These are phyloP conservation scores for Groenewaldozyma auringiensis DNA, from an alignment of 1,139 yeast species.

Conservation along the genomic window DNA sequence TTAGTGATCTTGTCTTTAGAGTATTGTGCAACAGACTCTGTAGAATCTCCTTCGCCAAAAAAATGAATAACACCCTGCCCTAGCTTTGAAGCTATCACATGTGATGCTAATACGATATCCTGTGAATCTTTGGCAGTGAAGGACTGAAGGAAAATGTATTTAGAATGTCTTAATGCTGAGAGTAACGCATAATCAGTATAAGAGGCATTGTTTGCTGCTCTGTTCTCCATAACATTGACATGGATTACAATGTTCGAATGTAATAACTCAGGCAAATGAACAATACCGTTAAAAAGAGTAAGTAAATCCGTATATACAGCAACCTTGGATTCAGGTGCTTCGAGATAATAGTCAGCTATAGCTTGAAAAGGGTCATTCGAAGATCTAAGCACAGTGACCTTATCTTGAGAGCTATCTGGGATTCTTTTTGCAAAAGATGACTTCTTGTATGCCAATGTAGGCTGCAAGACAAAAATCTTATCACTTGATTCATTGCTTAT, in stretches of 20 bases:
- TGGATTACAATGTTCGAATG: conserved; percentile 49
- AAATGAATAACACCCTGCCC: conserved; percentile 64
- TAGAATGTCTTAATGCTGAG: conserved; percentile 57
- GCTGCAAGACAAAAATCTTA: conserved; percentile 39
- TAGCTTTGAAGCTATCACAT: conserved; percentile 45
- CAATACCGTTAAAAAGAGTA: conserved; percentile 51
- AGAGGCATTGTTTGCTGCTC: conserved; percentile 34
- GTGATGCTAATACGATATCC: conserved; percentile 48
- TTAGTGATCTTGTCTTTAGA: conserved; percentile 6
- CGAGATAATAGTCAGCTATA: conserved; percentile 28
- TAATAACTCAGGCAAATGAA: conserved; percentile 47
- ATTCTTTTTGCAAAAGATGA: background rate
- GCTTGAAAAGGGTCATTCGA: conserved; percentile 49
- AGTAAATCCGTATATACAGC: conserved; percentile 43
- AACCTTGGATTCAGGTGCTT: conserved; percentile 10
- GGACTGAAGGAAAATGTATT: conserved; percentile 58
- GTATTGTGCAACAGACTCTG: conserved; percentile 5
- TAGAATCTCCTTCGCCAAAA: conserved; percentile 21
- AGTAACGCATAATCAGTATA: conserved; percentile 49
- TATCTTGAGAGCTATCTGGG: conserved; percentile 7
- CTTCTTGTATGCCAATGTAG: conserved; percentile 41
- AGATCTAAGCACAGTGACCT: conserved; percentile 36
- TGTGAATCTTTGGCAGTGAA: conserved; percentile 47
- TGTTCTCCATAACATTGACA: conserved; percentile 38
- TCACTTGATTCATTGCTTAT: conserved; percentile 30